Base-by-base conservation (phyloP, 1,284 basidiomycete genomes). In the Pisolithus thermaeus region DNA sequence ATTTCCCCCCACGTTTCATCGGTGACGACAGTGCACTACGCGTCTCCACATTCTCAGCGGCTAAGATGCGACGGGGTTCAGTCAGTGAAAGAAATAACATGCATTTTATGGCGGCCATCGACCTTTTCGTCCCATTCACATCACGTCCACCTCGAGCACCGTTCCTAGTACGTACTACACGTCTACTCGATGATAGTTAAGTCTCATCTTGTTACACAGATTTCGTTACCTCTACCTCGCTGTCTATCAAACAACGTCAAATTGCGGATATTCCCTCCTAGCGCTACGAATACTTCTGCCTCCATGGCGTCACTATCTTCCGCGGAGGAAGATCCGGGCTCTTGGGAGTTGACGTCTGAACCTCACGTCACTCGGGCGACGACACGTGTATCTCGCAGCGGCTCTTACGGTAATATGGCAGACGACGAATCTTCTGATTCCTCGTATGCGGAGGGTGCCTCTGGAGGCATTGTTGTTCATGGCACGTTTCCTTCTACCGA, bases 391-490 rank as follows among this genome's bases (percentile, higher is more conserved):
- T 71, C 75, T 8, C 79, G 85, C 32, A 68, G 77, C 1, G 75
- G 75, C 48, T 81, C 83, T 3, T 81, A 82, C 60, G 79, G 74
- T 47, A 75, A 84, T 58, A 82, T 87, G 62, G 87, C 87, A 1
- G 87, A 90, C 55, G 88, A 90, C 59, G 88, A 90, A 61, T 84
- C 84, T 2, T 87, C 84, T 38, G 87, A 89, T 61, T 83, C 84
- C 1, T 82, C 83, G 25, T 61, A 69, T 37, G 36, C 69, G 0
- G 70, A 77, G 20, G 78, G 80, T 0, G 74, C 79, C 54, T 68
- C 78, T 8, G 81, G 83, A 46, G 81, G 79, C 2, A 83, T 79
- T 54, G 76, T 80, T 12, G 76, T 90, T n/a, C 83, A 82, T 61
- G 88, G 88, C 5, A 80, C 84, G 2, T 90, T 90, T 61, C 85